Conservation (phyloP, 306 rosid species). For the Corylus heterophylla region DNA sequence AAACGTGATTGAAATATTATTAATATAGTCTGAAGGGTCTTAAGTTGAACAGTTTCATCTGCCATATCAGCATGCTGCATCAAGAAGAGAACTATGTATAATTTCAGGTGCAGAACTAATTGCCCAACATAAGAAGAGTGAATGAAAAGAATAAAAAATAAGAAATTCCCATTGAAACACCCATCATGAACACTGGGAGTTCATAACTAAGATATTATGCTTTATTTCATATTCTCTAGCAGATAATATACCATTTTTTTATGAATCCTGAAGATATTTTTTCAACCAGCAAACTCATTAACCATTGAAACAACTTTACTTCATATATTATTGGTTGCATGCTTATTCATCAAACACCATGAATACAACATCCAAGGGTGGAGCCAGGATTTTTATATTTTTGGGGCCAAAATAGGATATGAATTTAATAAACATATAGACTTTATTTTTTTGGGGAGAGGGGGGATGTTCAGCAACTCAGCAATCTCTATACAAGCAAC, state of each 20-base stretch:
- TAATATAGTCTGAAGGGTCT: slow-evolving; percentile 93
- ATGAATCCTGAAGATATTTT: neutral
- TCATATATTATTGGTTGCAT: neutral
- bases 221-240: neutral
- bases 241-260: neutral
- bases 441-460: neutral
- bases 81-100: slow-evolving; percentile 24
- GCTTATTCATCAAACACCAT: neutral
- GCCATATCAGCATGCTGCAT: slow-evolving; percentile 93
- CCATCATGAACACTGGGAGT: neutral
- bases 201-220: neutral
- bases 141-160: neutral
- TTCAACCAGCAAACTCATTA: neutral
- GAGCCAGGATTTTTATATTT: neutral
- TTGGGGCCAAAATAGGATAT: neutral
- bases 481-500: neutral
- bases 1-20: slow-evolving; percentile 90
- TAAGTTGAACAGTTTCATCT: slow-evolving; percentile 89
- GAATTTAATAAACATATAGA: neutral
- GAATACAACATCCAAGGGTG: neutral
- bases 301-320: neutral
- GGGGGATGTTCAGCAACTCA: neutral
- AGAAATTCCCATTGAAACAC: neutral
- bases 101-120: slow-evolving; percentile 16
- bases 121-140: neutral